Evolutionary conservation across 2,329 filamentous ascomycete species (phyloP), one percentile per base, ranked within the genome.

Genomic region (Tolypocladium inflatum): DNA sequence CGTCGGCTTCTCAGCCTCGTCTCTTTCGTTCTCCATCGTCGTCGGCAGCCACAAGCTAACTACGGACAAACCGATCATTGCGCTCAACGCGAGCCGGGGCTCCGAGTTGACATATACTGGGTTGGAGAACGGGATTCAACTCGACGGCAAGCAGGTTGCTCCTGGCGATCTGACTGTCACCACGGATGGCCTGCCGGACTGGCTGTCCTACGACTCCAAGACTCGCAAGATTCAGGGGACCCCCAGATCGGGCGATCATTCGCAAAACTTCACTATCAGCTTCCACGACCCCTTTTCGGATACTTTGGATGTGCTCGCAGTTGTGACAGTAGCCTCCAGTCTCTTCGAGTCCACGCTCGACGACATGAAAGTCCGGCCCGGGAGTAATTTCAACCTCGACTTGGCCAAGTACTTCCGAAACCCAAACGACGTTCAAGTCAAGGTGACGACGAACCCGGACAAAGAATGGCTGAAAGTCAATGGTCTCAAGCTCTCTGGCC

Each of bases 21-120:
- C 81, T 2, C 68, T 88, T 56, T 74, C 77, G 0, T 95, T 96
- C 69, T 84, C 85, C 7, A 80, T 96, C 41, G 78, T 86, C 2
- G 84, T 96, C 23, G 87, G 87, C 52, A 82, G 78, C 56, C 88
- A 91, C 70, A 80, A 86, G 63, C 75, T 96, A 45, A 81, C 80
- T 1, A 87, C 89, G 61, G 79, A 81, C 2, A 77, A 84, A 11
- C 78, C 81, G 7, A 68, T 77, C 10, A 74, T 90, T 56, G 70
- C 73, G 3, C 70, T 89, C 50, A 85, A 85, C 58, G 78, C 84
- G 5, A 85, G 78, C 0, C 71, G 71, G 42, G 84, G 82, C 2
- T 68, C 75, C 17, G 67, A 71, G 1, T 68, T 90, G 23, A 71
- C 68, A 8, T 88, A 85, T 62, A 72, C 74, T 1, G 76, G 74